phyloP scores from a whole-genome alignment of 768 basidiomycete genomes.

The Russula dissimulans region DNA sequence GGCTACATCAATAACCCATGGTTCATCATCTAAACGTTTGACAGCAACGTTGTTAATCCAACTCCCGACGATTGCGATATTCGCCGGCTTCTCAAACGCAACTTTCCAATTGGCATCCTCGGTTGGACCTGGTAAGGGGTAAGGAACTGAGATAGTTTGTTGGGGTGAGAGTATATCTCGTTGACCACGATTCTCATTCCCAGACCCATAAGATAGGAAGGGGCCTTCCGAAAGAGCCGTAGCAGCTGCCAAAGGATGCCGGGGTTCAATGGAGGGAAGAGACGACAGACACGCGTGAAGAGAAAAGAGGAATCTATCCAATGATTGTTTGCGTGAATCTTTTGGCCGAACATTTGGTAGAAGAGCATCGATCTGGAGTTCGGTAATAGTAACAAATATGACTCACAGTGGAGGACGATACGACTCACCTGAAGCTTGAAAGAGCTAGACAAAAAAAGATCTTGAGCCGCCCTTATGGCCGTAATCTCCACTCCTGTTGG shows the following conservation, averaged over 20 bases:
- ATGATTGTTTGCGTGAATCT: constrained; percentile 40
- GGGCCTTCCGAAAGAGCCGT: constrained; percentile 42
- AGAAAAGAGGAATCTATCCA: constrained; percentile 59
- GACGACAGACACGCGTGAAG: constrained; percentile 58
- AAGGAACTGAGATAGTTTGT: constrained; percentile 47
- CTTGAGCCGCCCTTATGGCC: constrained; percentile 60
- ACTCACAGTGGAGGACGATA: background rate
- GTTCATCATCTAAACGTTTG: constrained; percentile 54
- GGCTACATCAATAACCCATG: constrained; percentile 69
- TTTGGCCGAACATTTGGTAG: constrained; percentile 70
- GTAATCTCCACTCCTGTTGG: constrained; percentile 66
- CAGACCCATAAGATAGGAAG: background rate
- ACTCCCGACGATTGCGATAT: constrained; percentile 73
- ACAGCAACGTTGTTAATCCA: constrained; percentile 76
- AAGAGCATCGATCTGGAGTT: constrained; percentile 62
- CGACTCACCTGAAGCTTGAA: constrained; percentile 73
- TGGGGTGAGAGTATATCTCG: background rate
- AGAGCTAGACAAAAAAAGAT: constrained; percentile 66
- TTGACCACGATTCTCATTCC: constrained; percentile 1
- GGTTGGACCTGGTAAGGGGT: constrained; percentile 57
- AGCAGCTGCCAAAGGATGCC: constrained; percentile 61
- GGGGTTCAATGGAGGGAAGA: constrained; percentile 46
- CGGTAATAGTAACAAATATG: constrained; percentile 9
- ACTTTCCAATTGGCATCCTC: constrained; percentile 87
- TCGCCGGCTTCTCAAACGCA: constrained; percentile 65